Evolutionary conservation across 2,329 filamentous ascomycete species (phyloP), one percentile per base, ranked within the genome.

Genomic region (Colletotrichum zoysiae): DNA sequence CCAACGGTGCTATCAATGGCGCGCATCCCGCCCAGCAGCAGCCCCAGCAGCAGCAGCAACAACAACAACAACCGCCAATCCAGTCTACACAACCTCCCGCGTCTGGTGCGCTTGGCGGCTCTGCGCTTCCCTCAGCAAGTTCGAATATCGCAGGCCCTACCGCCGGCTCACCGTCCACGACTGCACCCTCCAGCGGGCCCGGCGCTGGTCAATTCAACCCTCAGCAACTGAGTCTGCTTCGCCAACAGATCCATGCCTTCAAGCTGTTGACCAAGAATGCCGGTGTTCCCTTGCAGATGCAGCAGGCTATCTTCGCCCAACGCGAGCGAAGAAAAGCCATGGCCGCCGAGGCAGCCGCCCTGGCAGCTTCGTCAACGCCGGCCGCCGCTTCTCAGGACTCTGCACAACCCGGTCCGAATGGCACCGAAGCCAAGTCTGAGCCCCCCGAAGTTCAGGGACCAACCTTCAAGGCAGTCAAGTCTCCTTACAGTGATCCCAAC

Each of bases 241-340:
- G 94, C 72, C 91, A 93, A 75, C 96, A 99, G 80, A 97, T 98
- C 62, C 88, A 92, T 76, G 95, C 95, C 0, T 98, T 98, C 83
- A 97, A 97, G 82, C 88, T 95, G 75, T 86, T 99, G 5, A 92
- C 93, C 6, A 97, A 96, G 81, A 97, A 97, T 76, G 87, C 92
- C 18, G 92, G 95, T 0, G 90, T 98, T 4, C 94, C 95, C 1
- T 82, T 89, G 40, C 88, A 90, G 74, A 88, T 97, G 74, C 94
- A 97, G 79, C 93, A 95, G 78, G 90, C 93, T 60, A 91, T 98
- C 48, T 97, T 95, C 79, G 87, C 92, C 56, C 90, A 92, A 70
- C 90, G 92, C 60, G 88, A 91, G 75, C 91, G 91, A 75, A 89
- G 92, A 76, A 84, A 88, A 65, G 85, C 90, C 35, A 85, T 89